Percentiles rank a stretch among this genome's conserved stretches.
Conservation (phyloP, 805 yeast species). For the Myxozyma lipomycoides region DNA sequence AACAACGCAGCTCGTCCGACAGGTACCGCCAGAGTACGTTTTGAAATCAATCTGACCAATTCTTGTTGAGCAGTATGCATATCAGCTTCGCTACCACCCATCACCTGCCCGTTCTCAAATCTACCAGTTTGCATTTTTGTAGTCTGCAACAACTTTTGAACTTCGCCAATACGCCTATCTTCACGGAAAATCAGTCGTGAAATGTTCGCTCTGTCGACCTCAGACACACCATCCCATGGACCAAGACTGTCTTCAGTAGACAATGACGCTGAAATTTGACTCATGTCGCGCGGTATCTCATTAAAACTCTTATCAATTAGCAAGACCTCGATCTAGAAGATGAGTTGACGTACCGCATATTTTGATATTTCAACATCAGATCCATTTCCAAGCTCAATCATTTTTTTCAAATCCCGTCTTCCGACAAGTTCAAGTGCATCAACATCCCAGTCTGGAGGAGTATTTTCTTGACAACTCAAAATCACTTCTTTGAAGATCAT, state of each 20-base stretch:
- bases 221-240: constrained; percentile 70
- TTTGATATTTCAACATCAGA: constrained; percentile 1
- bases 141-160: constrained; percentile 65
- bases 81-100: constrained; percentile 52
- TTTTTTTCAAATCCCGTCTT: constrained; percentile 55
- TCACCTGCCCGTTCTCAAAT: constrained; percentile 47
- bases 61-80: constrained; percentile 36
- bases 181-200: constrained; percentile 67
- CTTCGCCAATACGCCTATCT: constrained; percentile 77
- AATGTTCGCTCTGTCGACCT: constrained; percentile 63
- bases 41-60: constrained; percentile 57
- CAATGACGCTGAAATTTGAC: constrained; percentile 38
- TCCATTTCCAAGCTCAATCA: constrained; percentile 11
- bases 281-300: constrained; percentile 40
- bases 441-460: constrained; percentile 48
- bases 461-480: constrained; percentile 47
- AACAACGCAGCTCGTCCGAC: constrained; percentile 75
- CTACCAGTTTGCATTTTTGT: constrained; percentile 54
- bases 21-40: constrained; percentile 71
- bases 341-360: constrained; percentile 25
- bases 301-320: not conserved
- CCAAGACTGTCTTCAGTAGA: constrained; percentile 42
- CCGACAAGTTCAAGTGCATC: constrained; percentile 55
- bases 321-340: constrained; percentile 8
- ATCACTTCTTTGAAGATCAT: constrained; percentile 55